Evolutionary conservation across 331 rosid genomes (phyloP).

Genomic region (Rhamnella rubrinervis): DNA sequence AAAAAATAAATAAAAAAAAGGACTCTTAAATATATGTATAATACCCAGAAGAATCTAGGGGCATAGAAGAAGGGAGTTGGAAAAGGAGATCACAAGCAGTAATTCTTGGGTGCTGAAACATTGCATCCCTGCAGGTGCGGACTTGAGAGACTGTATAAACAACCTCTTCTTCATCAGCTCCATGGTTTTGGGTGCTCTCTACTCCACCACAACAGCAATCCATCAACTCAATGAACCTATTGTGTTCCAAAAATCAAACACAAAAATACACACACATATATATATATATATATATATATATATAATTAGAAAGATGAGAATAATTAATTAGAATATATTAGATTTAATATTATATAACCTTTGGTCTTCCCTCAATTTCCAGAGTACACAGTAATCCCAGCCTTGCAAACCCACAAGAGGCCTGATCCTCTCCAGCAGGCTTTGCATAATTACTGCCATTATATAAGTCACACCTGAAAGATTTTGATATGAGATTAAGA

Average conservation of each 20-base stretch:
- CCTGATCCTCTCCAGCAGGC: conserved; percentile 56
- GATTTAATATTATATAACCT: conserved; percentile 37
- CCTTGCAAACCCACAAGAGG: conserved; percentile 67
- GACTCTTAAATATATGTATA: neutral
- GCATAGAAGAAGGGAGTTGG: conserved; percentile 47
- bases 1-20: neutral
- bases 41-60: conserved; percentile 72
- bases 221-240: conserved; percentile 64
- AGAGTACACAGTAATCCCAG: conserved; percentile 69
- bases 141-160: conserved; percentile 45
- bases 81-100: conserved; percentile 63
- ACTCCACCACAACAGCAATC: conserved; percentile 75
- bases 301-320: conserved; percentile 8
- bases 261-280: neutral
- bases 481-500: no score
- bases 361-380: conserved; percentile 80
- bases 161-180: conserved; percentile 43
- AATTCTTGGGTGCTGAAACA: conserved; percentile 54
- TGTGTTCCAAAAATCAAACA: neutral
- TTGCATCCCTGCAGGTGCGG: conserved; percentile 58
- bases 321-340: neutral
- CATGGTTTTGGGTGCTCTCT: conserved; percentile 43
- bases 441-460: conserved; percentile 44
- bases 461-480: no score
- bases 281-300: conserved; percentile 1